Percentiles rank a stretch among this genome's conserved stretches.
phyloP scores from a whole-genome alignment of 2,329 filamentous ascomycete genomes.

The Diplodia sapinea region DNA sequence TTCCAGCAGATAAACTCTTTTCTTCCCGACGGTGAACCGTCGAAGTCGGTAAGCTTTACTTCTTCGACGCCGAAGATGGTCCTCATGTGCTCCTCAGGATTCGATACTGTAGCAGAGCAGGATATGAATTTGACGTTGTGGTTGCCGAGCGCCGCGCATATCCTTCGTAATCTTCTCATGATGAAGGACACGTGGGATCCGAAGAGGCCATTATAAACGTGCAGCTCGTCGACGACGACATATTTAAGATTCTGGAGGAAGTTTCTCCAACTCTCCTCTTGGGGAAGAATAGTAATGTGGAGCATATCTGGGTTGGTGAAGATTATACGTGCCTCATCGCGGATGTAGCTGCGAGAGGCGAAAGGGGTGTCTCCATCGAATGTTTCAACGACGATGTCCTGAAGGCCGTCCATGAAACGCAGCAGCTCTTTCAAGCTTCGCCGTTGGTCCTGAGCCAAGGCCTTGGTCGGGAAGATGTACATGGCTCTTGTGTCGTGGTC shows the following conservation, averaged over 20 bases:
- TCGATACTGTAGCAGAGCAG: conserved; percentile 94
- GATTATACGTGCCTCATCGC: conserved; percentile 88
- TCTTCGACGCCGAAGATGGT: conserved; percentile 89
- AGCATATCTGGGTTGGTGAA: conserved; percentile 99
- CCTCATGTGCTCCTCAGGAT: conserved; percentile 88
- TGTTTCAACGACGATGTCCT: conserved; percentile 81
- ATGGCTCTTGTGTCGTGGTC: conserved; percentile 81
- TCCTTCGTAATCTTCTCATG: conserved; percentile 84
- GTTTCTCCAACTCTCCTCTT: conserved; percentile 85
- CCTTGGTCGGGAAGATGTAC: conserved; percentile 98
- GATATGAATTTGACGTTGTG: conserved; percentile 85
- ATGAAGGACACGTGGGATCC: conserved; percentile 94
- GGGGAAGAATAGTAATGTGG: conserved; percentile 89
- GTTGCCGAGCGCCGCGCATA: conserved; percentile 92
- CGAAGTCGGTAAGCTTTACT: conserved; percentile 82
- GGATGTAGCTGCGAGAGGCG: conserved; percentile 75
- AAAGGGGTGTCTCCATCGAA: conserved; percentile 96
- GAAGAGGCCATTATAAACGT: conserved; percentile 95
- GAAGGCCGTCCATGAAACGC: conserved; percentile 76
- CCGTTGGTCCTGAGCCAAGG: conserved; percentile 90
- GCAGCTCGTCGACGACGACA: conserved; percentile 84
- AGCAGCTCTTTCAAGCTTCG: conserved; percentile 86
- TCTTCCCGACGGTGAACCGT: conserved; percentile 87
- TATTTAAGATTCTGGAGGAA: conserved; percentile 90
- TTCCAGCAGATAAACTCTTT: conserved; percentile 99